Evolutionary conservation across 495 filamentous ascomycete species (phyloP).

Genomic region (Daldinia concentrica): DNA sequence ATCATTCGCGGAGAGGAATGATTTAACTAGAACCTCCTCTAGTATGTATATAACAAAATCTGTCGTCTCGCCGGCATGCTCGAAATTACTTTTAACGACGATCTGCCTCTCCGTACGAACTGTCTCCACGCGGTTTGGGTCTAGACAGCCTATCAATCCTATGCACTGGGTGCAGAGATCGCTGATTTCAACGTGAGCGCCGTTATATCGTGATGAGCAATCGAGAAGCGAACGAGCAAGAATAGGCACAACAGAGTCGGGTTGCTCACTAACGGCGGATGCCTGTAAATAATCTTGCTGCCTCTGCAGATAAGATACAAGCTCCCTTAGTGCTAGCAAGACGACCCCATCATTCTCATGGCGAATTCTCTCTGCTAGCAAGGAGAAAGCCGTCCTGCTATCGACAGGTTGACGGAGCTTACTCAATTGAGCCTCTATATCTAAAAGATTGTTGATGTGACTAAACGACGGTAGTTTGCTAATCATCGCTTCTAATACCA

Average conservation of each 20-base stretch:
- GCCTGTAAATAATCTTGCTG: conserved; percentile 85
- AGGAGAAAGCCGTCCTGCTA: conserved; percentile 68
- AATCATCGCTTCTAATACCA: conserved; percentile 69
- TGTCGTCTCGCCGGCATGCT: conserved; percentile 77
- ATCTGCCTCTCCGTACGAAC: conserved; percentile 79
- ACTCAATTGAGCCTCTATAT: conserved; percentile 69
- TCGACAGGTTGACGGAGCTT: conserved; percentile 65
- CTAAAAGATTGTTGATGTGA: conserved; percentile 72
- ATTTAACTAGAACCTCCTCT: conserved; percentile 85
- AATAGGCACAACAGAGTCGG: conserved; percentile 74
- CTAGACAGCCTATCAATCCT: conserved; percentile 88
- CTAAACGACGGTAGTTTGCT: conserved; percentile 80
- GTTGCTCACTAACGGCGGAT: conserved; percentile 85
- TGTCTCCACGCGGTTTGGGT: conserved; percentile 87
- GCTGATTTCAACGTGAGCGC: conserved; percentile 69
- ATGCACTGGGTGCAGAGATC: conserved; percentile 80
- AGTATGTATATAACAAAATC: conserved; percentile 88
- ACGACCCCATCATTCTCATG: conserved; percentile 89
- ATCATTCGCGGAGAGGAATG: conserved; percentile 88
- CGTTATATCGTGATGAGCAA: conserved; percentile 80
- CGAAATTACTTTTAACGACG: conserved; percentile 86
- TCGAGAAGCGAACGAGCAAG: conserved; percentile 83
- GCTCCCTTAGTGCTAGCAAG: conserved; percentile 77
- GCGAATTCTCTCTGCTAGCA: conserved; percentile 75
- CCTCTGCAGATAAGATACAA: conserved; percentile 72